Conservation (phyloP, 2,329 filamentous ascomycete species). For the Chaetothyriales sp. region DNA sequence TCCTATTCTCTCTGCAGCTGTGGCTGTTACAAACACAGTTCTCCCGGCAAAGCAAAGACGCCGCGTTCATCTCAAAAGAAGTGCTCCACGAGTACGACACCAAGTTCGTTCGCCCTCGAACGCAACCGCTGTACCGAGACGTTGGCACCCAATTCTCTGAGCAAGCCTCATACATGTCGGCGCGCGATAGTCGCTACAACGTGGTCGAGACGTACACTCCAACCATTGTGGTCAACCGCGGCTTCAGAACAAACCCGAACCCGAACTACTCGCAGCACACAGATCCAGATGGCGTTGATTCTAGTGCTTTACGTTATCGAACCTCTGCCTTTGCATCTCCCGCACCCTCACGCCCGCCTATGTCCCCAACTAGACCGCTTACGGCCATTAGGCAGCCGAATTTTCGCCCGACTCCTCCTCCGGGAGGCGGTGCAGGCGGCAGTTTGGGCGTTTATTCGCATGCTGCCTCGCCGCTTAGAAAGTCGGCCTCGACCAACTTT, state of each 20-base stretch:
- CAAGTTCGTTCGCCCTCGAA: conserved; percentile 81
- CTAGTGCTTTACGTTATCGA: conserved; percentile 25
- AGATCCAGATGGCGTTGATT: conserved; percentile 44
- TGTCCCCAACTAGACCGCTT: conserved; percentile 28
- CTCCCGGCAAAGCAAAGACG: conserved; percentile 72
- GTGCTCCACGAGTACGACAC: conserved; percentile 91
- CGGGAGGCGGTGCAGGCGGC: conserved; percentile 51
- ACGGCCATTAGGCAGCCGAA: conserved; percentile 41
- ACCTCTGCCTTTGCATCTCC: conserved; percentile 30
- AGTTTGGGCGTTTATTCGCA: conserved; percentile 68
- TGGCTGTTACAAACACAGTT: conserved; percentile 58
- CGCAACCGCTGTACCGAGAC: conserved; percentile 64
- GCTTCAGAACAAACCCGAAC: conserved; percentile 71
- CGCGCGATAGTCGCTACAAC: conserved; percentile 30
- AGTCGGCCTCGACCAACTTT: conserved; percentile 49
- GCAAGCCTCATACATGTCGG: conserved; percentile 23
- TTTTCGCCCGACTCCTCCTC: conserved; percentile 29
- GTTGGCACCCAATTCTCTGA: conserved; percentile 63
- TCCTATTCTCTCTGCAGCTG: conserved; percentile 62
- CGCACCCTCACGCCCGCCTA: conserved; percentile 32
- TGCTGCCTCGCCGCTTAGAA: conserved; percentile 68
- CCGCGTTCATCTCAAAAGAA: conserved; percentile 69
- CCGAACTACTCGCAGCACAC: conserved; percentile 58
- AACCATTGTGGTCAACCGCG: conserved; percentile 51
- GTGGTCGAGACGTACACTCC: conserved; percentile 50